Percentiles rank a stretch among this genome's conserved stretches.
phyloP scores from a whole-genome alignment of 169 alveolate species.

The Plasmodium inui region DNA sequence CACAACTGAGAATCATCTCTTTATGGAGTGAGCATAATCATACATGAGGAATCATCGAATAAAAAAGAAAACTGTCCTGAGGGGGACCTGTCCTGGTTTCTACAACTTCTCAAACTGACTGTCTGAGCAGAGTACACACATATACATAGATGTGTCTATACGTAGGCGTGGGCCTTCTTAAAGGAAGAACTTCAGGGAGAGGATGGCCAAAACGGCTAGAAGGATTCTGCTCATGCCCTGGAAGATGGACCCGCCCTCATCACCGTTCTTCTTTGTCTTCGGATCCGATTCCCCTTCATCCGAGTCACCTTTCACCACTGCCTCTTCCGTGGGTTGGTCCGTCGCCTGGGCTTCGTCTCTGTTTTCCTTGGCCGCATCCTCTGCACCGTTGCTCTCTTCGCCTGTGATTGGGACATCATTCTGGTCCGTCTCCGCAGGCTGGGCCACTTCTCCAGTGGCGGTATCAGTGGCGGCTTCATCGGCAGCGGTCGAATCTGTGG shows the following conservation, averaged over 20 bases:
- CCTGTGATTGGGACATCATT: neutral
- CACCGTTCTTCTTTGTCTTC: neutral
- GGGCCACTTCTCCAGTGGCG: neutral
- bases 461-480: neutral
- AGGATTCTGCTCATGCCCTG: neutral
- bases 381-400: constrained; percentile 75
- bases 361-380: constrained; percentile 76
- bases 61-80: neutral
- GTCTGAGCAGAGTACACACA: neutral
- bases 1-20: neutral
- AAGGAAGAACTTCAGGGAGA: neutral
- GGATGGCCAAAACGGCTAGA: neutral
- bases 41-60: neutral
- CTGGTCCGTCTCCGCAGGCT: neutral
- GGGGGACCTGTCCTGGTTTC: neutral
- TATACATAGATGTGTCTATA: neutral
- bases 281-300: neutral
- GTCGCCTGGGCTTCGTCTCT: neutral
- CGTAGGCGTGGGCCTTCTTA: neutral
- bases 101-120: neutral
- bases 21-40: neutral
- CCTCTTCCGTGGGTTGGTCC: constrained; percentile 1
- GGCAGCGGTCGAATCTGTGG: neutral
- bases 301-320: neutral
- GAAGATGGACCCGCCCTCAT: constrained; percentile 15